phyloP scores from a whole-genome alignment of 441 rosid species.

The Bocquillonia castaneifolia region DNA sequence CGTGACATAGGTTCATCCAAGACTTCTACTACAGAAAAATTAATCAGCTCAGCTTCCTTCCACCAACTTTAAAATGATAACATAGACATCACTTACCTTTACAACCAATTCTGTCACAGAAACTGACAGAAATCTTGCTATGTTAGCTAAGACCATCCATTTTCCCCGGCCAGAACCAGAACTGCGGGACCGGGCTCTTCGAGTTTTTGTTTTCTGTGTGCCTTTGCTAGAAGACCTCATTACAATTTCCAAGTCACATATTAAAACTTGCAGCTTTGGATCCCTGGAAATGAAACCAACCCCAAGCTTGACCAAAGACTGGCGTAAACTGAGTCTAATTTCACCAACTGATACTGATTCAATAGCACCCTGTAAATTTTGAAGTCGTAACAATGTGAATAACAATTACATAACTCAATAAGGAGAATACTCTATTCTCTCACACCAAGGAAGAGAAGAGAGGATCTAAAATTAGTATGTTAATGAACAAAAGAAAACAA shows the following conservation, averaged over 20 bases:
- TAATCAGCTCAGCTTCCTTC: not conserved
- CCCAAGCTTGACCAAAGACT: slow-evolving; percentile 89
- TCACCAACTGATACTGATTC: slow-evolving; percentile 90
- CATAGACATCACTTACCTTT: slow-evolving; percentile 48
- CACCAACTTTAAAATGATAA: not conserved
- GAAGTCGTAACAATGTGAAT: slow-evolving; percentile 21
- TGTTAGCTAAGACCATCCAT: slow-evolving; percentile 85
- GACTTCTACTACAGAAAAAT: not conserved
- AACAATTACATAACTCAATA: slow-evolving; percentile 13
- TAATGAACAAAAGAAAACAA: not conserved
- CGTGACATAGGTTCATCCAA: not conserved
- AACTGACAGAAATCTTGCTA: slow-evolving; percentile 86
- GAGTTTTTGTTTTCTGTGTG: slow-evolving; percentile 44
- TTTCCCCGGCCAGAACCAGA: slow-evolving; percentile 89
- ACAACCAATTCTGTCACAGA: slow-evolving; percentile 75
- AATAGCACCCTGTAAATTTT: slow-evolving; percentile 73
- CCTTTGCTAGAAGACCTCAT: slow-evolving; percentile 64
- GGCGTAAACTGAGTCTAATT: slow-evolving; percentile 81
- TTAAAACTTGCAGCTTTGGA: slow-evolving; percentile 82
- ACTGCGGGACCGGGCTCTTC: slow-evolving; percentile 39
- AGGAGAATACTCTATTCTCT: not conserved
- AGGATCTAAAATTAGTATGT: not conserved
- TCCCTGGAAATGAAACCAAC: slow-evolving; percentile 82
- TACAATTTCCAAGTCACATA: slow-evolving; percentile 78
- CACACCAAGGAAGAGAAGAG: not conserved